Base-by-base conservation (phyloP, 2,329 filamentous ascomycete genomes). In the Chlorencoelia australis region DNA sequence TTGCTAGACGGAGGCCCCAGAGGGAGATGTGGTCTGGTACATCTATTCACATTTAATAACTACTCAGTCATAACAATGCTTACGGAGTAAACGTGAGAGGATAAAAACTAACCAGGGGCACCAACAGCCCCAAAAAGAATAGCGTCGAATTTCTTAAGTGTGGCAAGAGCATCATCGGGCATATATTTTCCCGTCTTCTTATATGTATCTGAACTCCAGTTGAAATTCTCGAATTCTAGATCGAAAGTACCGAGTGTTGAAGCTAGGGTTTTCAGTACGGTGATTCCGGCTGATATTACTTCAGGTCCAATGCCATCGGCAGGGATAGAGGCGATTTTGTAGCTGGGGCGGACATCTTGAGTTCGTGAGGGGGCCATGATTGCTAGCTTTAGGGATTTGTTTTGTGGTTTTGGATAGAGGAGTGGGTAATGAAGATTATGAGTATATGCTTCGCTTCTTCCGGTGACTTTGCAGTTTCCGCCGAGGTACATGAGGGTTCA, bases 1-100 rank as follows among this genome's bases (percentile, higher is more conserved):
- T 75, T 2, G 75, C 72, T 2, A 81, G 63, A 21, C 75, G 71
- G 10, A 81, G 63, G 18, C 66, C 63, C 76, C 76, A 80, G 14
- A 82, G 69, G 1, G 73, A 77, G 45, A 80, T 74, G 46, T 79
- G 74, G 46, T 80, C 76, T 0, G 76, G 75, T 0, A 80, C 73
- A 34, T 75, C 67, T 57, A 64, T 37, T 22, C 11, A 26, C 8
- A 22, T 14, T 18, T n/a, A 16, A 2, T 11, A 3, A 1, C 5
- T 7, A 29, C 6, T 5, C 2, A 21, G 16, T 6, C 30, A 10
- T 11, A 22, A 30, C n/a, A 20, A 28, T 2, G 9, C 15, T 25
- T n/a, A 10, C 11, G 13, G 7, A 7, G 8, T 18, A 4, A 18
- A 7, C 15, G 7, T 22, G 10, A 8, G 24, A 30, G n/a, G 9